These are phyloP conservation scores for Penicillium sp. DNA, from an alignment of 2,329 filamentous ascomycete species.

Conservation along the genomic window DNA sequence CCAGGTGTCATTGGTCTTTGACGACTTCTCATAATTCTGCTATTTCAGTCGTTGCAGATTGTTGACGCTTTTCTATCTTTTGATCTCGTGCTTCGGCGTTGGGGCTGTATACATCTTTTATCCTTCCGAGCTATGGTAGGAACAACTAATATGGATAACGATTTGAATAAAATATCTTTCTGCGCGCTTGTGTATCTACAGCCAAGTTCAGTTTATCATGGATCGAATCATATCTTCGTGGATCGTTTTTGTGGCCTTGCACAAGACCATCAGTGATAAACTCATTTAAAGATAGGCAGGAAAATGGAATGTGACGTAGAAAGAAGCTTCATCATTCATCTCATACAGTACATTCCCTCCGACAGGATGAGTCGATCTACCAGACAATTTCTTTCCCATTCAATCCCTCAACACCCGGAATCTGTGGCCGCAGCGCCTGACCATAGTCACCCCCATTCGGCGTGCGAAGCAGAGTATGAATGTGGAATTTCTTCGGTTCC, in stretches of 20 bases:
- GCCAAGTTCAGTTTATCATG: background rate
- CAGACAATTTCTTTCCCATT: slow-evolving; percentile 41
- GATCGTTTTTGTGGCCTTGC: slow-evolving; percentile 11
- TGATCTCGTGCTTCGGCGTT: slow-evolving; percentile 4
- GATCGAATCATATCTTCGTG: slow-evolving; percentile 17
- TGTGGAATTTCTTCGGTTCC: slow-evolving; percentile 74
- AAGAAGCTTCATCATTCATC: slow-evolving; percentile 8
- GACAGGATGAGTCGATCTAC: slow-evolving; percentile 19
- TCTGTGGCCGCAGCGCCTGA: slow-evolving; percentile 48
- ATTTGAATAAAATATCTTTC: background rate
- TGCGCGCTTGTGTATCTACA: background rate
- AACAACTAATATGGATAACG: slow-evolving; percentile 13
- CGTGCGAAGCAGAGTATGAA: slow-evolving; percentile 70
- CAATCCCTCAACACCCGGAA: slow-evolving; percentile 37
- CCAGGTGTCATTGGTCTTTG: background rate
- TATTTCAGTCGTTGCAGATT: slow-evolving; percentile 2
- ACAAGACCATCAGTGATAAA: slow-evolving; percentile 7
- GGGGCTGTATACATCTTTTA: slow-evolving; percentile 9
- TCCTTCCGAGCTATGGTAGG: background rate
- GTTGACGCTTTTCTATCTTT: slow-evolving; percentile 1
- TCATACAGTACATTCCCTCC: slow-evolving; percentile 14
- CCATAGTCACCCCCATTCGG: slow-evolving; percentile 79
- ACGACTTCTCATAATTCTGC: background rate
- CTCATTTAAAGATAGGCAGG: background rate
- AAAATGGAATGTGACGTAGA: background rate